Evolutionary conservation across 495 filamentous ascomycete species (phyloP), one percentile per base, ranked within the genome.

Genomic region (Pyronema omphalodes): DNA sequence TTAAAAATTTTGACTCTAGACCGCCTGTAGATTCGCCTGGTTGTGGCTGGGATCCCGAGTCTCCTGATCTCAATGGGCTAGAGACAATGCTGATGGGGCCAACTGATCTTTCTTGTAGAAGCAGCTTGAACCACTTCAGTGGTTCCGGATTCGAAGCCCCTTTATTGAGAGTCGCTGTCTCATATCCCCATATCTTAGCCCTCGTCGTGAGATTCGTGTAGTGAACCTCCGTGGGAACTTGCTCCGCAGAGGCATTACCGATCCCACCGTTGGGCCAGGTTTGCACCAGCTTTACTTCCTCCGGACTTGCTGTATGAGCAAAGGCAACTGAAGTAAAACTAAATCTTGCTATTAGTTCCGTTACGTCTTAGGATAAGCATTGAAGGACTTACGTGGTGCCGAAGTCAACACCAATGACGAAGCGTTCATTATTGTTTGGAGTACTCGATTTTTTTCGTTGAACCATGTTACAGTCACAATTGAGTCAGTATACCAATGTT

Each of bases 261-360:
- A 77, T 79, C 63, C 80, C 79, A 43, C 77, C 76, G 56, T 85
- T 84, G 9, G 82, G 82, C 82, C 82, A 86, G 12, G 76, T 82
- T 67, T 85, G 85, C 67, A 86, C 83, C 56, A 84, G 79, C 54
- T 84, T 80, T 47, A 83, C 68, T 1, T 44, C 52, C 1, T 54
- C 41, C 8, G 39, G 40, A 29, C 52, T 45, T 12, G 40, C 23
- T 9, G 52, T 23, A n/a, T 54, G 43, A 1, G 52, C 52, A 19
- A 54, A 54, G 1, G 43, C 43, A 1, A 54, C 52, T 3, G 29
- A 45, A 7, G 52, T 45, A 23, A 54, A 54, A 8, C 48, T 51
- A 12, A 1, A 34, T 12, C 3, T 34, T 12, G 18, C 3, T 51
- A 12, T 51, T 23, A 51, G 48, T 18, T 18, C 11, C 3, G 14